phyloP scores from a whole-genome alignment of 805 yeast genomes.

The Cephaloascus fragrans region DNA sequence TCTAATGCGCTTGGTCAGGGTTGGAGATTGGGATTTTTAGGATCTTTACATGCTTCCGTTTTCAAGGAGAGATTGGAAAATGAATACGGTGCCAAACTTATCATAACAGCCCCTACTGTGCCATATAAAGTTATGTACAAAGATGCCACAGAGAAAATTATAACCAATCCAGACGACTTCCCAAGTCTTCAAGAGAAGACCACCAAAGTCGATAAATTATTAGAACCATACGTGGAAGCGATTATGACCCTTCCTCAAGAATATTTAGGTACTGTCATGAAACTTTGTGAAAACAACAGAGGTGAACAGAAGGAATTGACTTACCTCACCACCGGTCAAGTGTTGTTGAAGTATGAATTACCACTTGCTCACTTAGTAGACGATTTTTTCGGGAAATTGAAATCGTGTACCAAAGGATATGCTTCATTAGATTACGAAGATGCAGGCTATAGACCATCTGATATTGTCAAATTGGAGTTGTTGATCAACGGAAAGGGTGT shows the following conservation, averaged over 20 bases:
- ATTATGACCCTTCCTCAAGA: constrained; percentile 87
- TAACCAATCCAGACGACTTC: constrained; percentile 90
- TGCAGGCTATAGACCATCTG: constrained; percentile 72
- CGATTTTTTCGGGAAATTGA: constrained; percentile 89
- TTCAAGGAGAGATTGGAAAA: constrained; percentile 86
- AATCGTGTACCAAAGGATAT: constrained; percentile 84
- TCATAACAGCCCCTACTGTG: constrained; percentile 92
- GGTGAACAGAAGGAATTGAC: constrained; percentile 77
- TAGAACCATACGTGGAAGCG: constrained; percentile 88
- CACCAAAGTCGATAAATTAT: constrained; percentile 36
- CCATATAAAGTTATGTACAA: constrained; percentile 72
- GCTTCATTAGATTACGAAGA: constrained; percentile 95
- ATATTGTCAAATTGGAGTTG: constrained; percentile 79
- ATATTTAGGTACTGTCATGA: constrained; percentile 78
- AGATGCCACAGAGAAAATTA: constrained; percentile 53
- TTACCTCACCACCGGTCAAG: constrained; percentile 73
- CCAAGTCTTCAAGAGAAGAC: constrained; percentile 48
- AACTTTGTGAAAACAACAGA: constrained; percentile 74
- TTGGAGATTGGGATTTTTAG: constrained; percentile 93
- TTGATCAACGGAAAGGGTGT: constrained; percentile 82
- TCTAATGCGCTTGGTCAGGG: constrained; percentile 95
- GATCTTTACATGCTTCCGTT: constrained; percentile 91
- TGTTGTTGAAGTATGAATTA: constrained; percentile 63
- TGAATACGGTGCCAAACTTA: constrained; percentile 88
- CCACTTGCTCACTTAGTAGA: constrained; percentile 90